Base-by-base conservation (phyloP, 78 protist genomes). In the Creolimax fragrantissima region DNA sequence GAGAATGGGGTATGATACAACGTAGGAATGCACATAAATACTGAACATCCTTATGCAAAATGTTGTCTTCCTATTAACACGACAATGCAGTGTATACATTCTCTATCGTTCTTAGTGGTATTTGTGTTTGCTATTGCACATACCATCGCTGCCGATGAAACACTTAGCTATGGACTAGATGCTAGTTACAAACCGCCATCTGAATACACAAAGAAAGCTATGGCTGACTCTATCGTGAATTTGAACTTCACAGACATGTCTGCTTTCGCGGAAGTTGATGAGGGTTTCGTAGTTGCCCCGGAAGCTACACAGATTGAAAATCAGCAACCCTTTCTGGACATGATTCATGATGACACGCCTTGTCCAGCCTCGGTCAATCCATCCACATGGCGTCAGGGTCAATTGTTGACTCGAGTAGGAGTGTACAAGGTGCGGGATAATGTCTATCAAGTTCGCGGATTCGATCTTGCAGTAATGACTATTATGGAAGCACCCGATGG, bases 401-500 rank as follows among this genome's bases (percentile, higher is more conserved):
- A 88, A 88, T 47, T 88, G 1, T 11, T 88, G 90, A 11, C 90
- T 35, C 88, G 45, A 24, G 88, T 84, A 84, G 90, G 90, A 45
- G 47, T 37, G 41, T 88, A 88, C 47, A 88, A n/a, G 42, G 67
- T 88, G 5, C 4, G 35, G 47, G 90, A 88, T 7, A n/a, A n/a
- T 4, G 90, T 88, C 37, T 88, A 88, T 37, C 90, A 88, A 37
- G 7, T 88, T 7, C 90, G 90, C 7, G 90, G 90, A 35, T 88
- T 45, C 47, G 90, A 88, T n/a, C 90, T 88, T 0, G 90, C 58
- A 0, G 17, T 88, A 6, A 88, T 88, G 90, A 88, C 90, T 5
- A 88, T 88, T 37, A 88, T 88, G 5, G 90, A 88, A 88, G 90
- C 90, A 32, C 90, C 90, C 47, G 90, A 88, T 7, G 90, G 90